Evolutionary conservation across 1,139 yeast species (phyloP).

Genomic region (Scheffersomyces segobiensis): DNA sequence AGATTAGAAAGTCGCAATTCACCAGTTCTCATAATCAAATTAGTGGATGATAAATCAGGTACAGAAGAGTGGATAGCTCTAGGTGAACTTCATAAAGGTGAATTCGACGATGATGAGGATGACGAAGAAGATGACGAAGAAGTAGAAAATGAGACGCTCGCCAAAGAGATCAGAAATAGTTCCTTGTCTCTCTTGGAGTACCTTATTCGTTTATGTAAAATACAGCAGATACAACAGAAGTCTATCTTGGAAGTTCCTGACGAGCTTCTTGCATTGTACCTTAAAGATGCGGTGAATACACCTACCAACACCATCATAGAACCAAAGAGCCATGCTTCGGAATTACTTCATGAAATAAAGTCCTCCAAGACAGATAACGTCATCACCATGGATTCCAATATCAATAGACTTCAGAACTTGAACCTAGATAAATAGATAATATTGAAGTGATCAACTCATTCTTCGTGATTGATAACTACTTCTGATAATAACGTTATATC

Average conservation of each 20-base stretch:
- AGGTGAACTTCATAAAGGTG: slow-evolving; percentile 43
- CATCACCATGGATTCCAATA: slow-evolving; percentile 35
- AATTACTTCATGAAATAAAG: slow-evolving; percentile 10
- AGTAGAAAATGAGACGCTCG: slow-evolving; percentile 16
- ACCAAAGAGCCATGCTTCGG: slow-evolving; percentile 7
- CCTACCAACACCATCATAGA: neutral
- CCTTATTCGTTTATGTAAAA: slow-evolving; percentile 56
- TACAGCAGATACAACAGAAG: slow-evolving; percentile 63
- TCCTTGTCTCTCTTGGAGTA: slow-evolving; percentile 68
- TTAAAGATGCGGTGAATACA: slow-evolving; percentile 51
- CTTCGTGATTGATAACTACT: neutral
- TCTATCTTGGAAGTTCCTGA: slow-evolving; percentile 60
- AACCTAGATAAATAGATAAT: slow-evolving; percentile 14
- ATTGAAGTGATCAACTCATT: neutral
- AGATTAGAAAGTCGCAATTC: slow-evolving; percentile 63
- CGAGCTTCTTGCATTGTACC: slow-evolving; percentile 63
- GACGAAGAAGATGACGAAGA: slow-evolving; percentile 27
- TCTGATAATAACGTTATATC: neutral
- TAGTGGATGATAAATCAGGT: slow-evolving; percentile 19
- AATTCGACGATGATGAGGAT: slow-evolving; percentile 30
- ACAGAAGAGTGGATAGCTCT: slow-evolving; percentile 55
- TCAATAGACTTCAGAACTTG: slow-evolving; percentile 34
- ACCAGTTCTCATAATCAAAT: slow-evolving; percentile 68
- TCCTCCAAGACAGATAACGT: slow-evolving; percentile 16
- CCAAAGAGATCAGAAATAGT: slow-evolving; percentile 12